phyloP scores from a whole-genome alignment of 352 stramenopile species.

The Pythium graminicola region DNA sequence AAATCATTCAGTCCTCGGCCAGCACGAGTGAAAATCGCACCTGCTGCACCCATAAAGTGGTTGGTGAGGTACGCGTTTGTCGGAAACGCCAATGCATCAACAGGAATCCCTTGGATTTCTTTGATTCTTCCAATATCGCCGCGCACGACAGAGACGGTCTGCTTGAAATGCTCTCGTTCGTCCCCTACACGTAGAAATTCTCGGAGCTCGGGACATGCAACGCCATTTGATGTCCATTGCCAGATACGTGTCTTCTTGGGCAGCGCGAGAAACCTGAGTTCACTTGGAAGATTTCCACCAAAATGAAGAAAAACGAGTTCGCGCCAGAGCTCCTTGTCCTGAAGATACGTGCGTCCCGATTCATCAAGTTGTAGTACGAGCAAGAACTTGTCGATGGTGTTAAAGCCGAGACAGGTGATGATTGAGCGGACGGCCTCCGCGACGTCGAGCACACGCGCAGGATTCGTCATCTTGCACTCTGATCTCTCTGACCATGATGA shows the following conservation, averaged over 20 bases:
- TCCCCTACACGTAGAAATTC: constrained; percentile 23
- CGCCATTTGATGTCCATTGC: constrained; percentile 10
- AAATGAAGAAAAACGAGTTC: constrained; percentile 19
- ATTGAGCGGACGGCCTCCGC: constrained; percentile 14
- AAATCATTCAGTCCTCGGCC: constrained; percentile 14
- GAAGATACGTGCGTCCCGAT: constrained; percentile 10
- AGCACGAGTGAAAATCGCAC: constrained; percentile 26
- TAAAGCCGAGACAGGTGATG: constrained; percentile 14
- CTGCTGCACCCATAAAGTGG: constrained; percentile 23
- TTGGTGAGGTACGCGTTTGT: constrained; percentile 29
- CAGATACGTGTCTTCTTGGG: constrained; percentile 15
- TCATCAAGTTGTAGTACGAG: constrained; percentile 17
- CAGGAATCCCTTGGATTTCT: constrained; percentile 4
- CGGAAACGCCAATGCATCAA: constrained; percentile 29
- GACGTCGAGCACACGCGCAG: constrained; percentile 17
- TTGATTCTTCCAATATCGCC: constrained; percentile 26
- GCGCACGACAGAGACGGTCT: constrained; percentile 16
- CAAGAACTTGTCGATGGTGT: constrained; percentile 15
- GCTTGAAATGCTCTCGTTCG: constrained; percentile 18
- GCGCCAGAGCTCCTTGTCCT: constrained; percentile 18
- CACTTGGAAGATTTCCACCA: constrained; percentile 2
- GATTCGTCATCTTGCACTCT: not conserved
- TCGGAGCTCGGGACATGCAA: constrained; percentile 9
- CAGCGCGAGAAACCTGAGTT: constrained; percentile 14
- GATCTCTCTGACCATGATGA: not conserved